Evolutionary conservation across 148 eudicot genomes (phyloP).

Genomic region (Bassia scoparia): DNA sequence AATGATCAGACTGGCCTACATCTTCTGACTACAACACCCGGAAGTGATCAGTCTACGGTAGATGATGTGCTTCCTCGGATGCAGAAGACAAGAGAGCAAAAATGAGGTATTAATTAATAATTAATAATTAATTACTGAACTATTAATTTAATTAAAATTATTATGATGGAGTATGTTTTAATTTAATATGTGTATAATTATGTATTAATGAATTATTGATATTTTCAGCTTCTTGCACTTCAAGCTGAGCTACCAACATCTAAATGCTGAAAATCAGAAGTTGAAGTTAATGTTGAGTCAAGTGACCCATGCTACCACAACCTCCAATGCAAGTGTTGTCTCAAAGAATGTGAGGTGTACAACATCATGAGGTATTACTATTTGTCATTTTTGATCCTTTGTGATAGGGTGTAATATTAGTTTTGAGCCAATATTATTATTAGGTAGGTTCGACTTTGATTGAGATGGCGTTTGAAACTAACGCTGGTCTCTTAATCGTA

Average conservation of each 20-base stretch:
- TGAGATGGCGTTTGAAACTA: too few relatives aligned
- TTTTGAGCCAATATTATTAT: too few relatives aligned
- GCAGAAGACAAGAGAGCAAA: conserved; percentile 49
- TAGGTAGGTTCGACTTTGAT: too few relatives aligned
- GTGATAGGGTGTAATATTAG: too few relatives aligned
- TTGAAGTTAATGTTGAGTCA: conserved; percentile 55
- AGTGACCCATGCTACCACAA: conserved; percentile 46
- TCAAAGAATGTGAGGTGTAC: conserved; percentile 44
- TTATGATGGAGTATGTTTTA: not conserved
- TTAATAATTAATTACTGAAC: too few relatives aligned
- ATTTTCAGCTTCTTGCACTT: conserved; percentile 41
- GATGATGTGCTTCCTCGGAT: conserved; percentile 60
- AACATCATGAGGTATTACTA: conserved; percentile 24
- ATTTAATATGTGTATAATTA: not conserved
- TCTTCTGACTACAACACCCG: conserved; percentile 59
- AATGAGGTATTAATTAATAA: conserved; percentile 49
- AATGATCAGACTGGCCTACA: conserved; percentile 58
- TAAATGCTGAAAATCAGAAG: conserved; percentile 66
- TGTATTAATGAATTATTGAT: not conserved
- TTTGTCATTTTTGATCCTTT: too few relatives aligned
- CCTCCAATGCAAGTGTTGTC: conserved; percentile 49
- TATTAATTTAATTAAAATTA: not conserved
- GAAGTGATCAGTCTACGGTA: conserved; percentile 64
- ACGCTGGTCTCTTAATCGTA: too few relatives aligned
- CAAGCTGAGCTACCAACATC: conserved; percentile 58